Percentiles rank a stretch among this genome's conserved stretches.
phyloP scores from a whole-genome alignment of 495 filamentous ascomycete species.

The Penicillium lividum region DNA sequence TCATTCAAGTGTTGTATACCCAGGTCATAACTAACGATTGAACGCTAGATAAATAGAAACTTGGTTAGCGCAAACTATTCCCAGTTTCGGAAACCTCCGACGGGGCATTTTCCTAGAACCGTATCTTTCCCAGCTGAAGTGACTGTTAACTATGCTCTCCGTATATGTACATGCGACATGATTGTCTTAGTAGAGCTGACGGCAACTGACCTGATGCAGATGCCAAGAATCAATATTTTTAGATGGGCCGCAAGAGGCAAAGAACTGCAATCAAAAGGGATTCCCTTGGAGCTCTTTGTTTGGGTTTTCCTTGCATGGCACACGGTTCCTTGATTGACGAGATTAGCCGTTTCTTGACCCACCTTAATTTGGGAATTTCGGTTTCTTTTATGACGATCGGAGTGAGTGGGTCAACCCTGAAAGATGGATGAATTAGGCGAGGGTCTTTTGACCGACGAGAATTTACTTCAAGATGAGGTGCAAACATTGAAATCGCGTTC shows the following conservation, averaged over 20 bases:
- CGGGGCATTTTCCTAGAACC: neutral
- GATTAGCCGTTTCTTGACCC: constrained; percentile 4
- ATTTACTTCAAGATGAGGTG: too few species aligned
- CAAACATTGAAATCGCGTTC: neutral
- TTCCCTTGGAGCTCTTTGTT: neutral
- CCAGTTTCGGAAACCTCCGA: neutral
- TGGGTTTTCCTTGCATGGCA: constrained; percentile 7
- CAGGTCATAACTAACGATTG: too few species aligned
- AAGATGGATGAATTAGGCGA: neutral
- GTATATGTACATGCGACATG: neutral
- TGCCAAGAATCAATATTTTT: constrained; percentile 2
- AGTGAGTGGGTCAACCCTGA: neutral
- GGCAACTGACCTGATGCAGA: constrained; percentile 3
- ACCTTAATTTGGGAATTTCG: neutral
- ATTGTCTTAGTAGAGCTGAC: neutral
- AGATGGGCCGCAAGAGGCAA: neutral
- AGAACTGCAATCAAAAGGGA: neutral
- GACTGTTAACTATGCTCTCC: neutral
- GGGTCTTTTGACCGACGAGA: neutral
- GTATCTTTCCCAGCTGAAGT: neutral
- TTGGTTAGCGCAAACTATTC: neutral
- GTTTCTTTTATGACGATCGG: constrained; percentile 5
- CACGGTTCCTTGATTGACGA: constrained; percentile 6
- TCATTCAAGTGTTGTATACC: too few species aligned
- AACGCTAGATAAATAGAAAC: neutral